Conservation (phyloP, 305 asterid genomes). For the Fraxinus latifolia region DNA sequence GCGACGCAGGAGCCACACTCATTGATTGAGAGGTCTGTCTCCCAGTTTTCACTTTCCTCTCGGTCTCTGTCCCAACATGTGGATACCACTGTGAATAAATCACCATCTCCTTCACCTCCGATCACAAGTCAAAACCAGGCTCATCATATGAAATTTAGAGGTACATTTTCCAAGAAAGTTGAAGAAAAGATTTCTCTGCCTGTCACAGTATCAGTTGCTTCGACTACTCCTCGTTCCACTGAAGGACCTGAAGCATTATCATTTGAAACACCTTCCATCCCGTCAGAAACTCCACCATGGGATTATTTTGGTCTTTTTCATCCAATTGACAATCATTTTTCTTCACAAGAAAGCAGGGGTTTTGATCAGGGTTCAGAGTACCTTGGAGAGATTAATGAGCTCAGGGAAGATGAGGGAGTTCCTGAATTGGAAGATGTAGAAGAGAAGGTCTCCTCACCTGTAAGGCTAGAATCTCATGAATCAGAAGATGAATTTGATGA, state of each 20-base stretch:
- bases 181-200: conserved; percentile 68
- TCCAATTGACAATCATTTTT: conserved; percentile 58
- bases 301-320: conserved; percentile 60
- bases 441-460: conserved; percentile 49
- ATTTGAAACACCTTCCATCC: conserved; percentile 37
- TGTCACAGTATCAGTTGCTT: conserved; percentile 50
- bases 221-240: conserved; percentile 50
- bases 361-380: conserved; percentile 33
- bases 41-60: conserved; percentile 45
- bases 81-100: conserved; percentile 41
- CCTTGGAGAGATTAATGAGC: conserved; percentile 31
- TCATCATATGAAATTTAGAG: conserved; percentile 69
- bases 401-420: conserved; percentile 40
- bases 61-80: conserved; percentile 44
- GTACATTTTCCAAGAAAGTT: conserved; percentile 60
- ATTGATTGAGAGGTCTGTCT: conserved; percentile 50
- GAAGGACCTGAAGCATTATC: conserved; percentile 45
- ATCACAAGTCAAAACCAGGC: conserved; percentile 41
- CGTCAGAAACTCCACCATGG: conserved; percentile 51
- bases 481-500: conserved; percentile 95
- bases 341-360: conserved; percentile 40
- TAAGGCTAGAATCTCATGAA: conserved; percentile 54
- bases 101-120: conserved; percentile 65
- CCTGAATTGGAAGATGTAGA: conserved; percentile 46
- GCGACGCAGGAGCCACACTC: conserved; percentile 52